Evolutionary conservation across 2,329 filamentous ascomycete genomes (phyloP).

Genomic region (Arthroderma sp.): DNA sequence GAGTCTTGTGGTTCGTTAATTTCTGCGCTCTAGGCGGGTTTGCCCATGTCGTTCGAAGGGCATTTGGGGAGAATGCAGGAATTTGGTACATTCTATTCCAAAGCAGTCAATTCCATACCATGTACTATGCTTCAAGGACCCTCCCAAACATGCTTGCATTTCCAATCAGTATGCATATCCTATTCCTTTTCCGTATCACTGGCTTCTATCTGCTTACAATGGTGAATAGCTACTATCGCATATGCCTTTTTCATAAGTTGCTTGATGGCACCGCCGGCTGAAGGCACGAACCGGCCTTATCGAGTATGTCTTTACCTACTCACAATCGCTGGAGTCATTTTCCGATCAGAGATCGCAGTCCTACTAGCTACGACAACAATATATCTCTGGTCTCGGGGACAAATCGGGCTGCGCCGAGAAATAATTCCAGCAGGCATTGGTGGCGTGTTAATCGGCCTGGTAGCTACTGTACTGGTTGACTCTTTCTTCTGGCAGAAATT

Average conservation of each 20-base stretch:
- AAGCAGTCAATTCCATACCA: slow-evolving; percentile 76
- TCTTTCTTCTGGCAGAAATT: slow-evolving; percentile 82
- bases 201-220: not conserved
- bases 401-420: slow-evolving; percentile 40
- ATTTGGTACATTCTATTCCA: slow-evolving; percentile 73
- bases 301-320: slow-evolving; percentile 60
- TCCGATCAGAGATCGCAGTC: slow-evolving; percentile 79
- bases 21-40: slow-evolving; percentile 56
- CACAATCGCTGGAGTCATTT: slow-evolving; percentile 68
- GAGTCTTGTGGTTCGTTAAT: slow-evolving; percentile 67
- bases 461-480: slow-evolving; percentile 63
- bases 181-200: not conserved
- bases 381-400: slow-evolving; percentile 47
- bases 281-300: slow-evolving; percentile 37
- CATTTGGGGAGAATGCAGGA: slow-evolving; percentile 56
- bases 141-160: slow-evolving; percentile 97
- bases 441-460: slow-evolving; percentile 55
- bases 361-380: slow-evolving; percentile 58
- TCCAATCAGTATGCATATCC: slow-evolving; percentile 53
- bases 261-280: slow-evolving; percentile 16
- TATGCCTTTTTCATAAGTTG: not conserved
- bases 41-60: slow-evolving; percentile 48
- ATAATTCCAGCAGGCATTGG: slow-evolving; percentile 55
- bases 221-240: slow-evolving; percentile 7
- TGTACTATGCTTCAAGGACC: slow-evolving; percentile 85